These are phyloP conservation scores for Cucurbita ficifolia DNA, from an alignment of 306 rosid genomes.

Conservation along the genomic window DNA sequence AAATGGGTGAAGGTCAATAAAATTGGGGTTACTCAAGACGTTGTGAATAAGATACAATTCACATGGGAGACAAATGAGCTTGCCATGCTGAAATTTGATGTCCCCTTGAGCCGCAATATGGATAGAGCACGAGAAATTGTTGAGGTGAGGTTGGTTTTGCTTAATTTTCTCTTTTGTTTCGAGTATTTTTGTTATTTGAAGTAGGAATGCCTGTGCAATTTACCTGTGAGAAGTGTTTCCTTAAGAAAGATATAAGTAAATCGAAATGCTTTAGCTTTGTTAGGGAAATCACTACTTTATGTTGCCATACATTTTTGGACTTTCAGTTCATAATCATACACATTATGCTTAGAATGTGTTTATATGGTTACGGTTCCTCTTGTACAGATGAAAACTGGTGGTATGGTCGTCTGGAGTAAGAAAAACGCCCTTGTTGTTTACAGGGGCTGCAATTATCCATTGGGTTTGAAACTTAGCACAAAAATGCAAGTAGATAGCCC, in stretches of 20 bases:
- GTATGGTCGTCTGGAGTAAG: slow-evolving; percentile 67
- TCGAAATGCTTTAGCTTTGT: background rate
- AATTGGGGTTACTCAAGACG: slow-evolving; percentile 63
- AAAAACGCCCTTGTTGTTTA: slow-evolving; percentile 55
- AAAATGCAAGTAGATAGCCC: slow-evolving; percentile 6
- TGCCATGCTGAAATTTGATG: slow-evolving; percentile 58
- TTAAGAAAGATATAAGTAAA: background rate
- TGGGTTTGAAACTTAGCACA: slow-evolving; percentile 11
- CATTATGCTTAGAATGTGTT: background rate
- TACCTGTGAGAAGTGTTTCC: background rate
- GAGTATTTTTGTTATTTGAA: background rate
- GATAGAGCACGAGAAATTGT: slow-evolving; percentile 77
- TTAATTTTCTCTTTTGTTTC: background rate
- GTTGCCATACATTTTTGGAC: background rate
- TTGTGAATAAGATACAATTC: slow-evolving; percentile 40
- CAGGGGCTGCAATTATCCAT: slow-evolving; percentile 38
- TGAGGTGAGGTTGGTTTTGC: slow-evolving; percentile 36
- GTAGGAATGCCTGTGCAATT: background rate
- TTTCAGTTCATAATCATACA: background rate
- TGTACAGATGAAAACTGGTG: slow-evolving; percentile 66
- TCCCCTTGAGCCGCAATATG: slow-evolving; percentile 72
- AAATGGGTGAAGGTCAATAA: slow-evolving; percentile 79
- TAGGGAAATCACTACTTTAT: background rate
- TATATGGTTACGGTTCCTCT: background rate
- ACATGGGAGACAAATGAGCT: slow-evolving; percentile 62